phyloP scores from a whole-genome alignment of 2,329 filamentous ascomycete genomes.

The Malbranchea zuffiana region DNA sequence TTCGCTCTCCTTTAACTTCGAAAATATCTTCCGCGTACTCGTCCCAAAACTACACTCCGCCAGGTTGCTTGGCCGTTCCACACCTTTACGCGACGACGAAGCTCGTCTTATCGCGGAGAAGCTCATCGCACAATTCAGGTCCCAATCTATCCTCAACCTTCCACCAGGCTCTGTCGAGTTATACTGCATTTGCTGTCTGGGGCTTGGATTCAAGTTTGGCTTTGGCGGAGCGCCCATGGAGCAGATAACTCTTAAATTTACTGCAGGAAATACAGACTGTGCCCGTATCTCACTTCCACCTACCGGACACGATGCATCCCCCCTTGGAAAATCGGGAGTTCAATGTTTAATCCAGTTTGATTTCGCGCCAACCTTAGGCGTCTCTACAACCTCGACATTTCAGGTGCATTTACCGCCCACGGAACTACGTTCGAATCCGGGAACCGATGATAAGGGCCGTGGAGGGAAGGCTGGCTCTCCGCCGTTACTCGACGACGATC shows the following conservation, averaged over 20 bases:
- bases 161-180: conserved; percentile 18
- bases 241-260: conserved; percentile 21
- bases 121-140: conserved; percentile 23
- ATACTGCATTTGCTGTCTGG: conserved; percentile 28
- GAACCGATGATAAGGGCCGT: background rate
- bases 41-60: conserved; percentile 25
- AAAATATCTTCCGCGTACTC: conserved; percentile 25
- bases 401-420: background rate
- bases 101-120: conserved; percentile 23
- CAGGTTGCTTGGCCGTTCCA: conserved; percentile 21
- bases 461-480: background rate
- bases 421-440: background rate
- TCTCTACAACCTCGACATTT: conserved; percentile 5
- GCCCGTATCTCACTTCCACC: conserved; percentile 2
- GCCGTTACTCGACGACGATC: conserved; percentile 17
- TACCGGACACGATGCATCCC: conserved; percentile 1
- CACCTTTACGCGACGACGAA: conserved; percentile 23
- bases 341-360: conserved; percentile 4
- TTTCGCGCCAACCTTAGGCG: background rate
- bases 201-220: conserved; percentile 28
- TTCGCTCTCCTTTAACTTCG: conserved; percentile 18
- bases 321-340: background rate
- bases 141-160: conserved; percentile 21
- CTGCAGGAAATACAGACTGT: conserved; percentile 1
- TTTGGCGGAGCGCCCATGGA: conserved; percentile 19